Conservation (phyloP, 1,139 yeast species). For the Geotrichum aggregatum region DNA sequence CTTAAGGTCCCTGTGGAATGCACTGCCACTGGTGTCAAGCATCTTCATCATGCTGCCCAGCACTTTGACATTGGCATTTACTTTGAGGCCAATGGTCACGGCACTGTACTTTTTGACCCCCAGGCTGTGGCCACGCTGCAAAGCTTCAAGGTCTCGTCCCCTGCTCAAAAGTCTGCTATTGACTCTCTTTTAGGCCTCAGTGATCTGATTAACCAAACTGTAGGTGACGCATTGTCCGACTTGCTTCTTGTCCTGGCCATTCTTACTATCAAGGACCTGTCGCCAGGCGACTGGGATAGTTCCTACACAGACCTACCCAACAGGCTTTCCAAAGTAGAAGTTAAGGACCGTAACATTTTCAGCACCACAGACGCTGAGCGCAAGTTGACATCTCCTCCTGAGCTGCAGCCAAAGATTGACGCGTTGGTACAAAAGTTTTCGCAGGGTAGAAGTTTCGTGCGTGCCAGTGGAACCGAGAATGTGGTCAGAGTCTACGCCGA, state of each 20-base stretch:
- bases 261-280: constrained; percentile 51
- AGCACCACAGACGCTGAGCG: constrained; percentile 90
- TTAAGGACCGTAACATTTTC: constrained; percentile 73
- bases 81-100: constrained; percentile 99
- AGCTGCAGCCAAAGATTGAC: constrained; percentile 73
- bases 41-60: constrained; percentile 83
- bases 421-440: constrained; percentile 52
- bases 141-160: constrained; percentile 34
- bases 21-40: constrained; percentile 95
- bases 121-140: constrained; percentile 46
- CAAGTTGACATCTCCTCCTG: constrained; percentile 67
- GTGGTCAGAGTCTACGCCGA: constrained; percentile 96
- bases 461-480: constrained; percentile 98
- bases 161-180: constrained; percentile 46
- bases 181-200: constrained; percentile 54
- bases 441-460: constrained; percentile 80
- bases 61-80: constrained; percentile 86
- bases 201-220: constrained; percentile 85
- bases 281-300: constrained; percentile 70
- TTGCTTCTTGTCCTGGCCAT: constrained; percentile 71
- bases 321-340: constrained; percentile 71
- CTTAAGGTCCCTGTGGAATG: constrained; percentile 77
- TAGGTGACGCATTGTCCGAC: constrained; percentile 95
- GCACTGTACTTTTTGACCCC: constrained; percentile 80
- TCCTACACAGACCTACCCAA: constrained; percentile 85